Evolutionary conservation across 225 moss, liverwort and hornwort species (phyloP), one percentile per base, ranked within the genome.

Genomic region (Pseudisothecium myosuroides): DNA sequence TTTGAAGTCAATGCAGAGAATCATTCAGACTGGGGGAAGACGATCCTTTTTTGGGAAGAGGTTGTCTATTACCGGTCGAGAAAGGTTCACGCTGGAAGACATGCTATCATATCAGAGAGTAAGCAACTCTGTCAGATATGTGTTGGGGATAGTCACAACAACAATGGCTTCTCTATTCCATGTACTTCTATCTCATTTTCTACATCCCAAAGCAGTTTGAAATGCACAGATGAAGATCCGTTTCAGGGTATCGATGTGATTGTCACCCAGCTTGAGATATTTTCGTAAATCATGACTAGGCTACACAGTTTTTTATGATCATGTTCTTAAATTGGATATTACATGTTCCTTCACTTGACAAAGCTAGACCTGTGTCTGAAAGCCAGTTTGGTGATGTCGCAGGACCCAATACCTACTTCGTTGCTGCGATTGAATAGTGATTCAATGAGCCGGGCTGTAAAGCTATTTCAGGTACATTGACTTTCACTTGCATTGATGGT

Each of bases 51-150:
- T 98, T 87, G 96, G 96, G 41, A 98, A 96, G 88, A 96, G 93
- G 62, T 86, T 94, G 80, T 96, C 93, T 65, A 90, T 95, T 28
- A 92, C 96, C 65, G 96, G 96, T 85, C 92, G 94, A 90, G 98
- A 98, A 75, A 96, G 95, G 93, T 96, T 94, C 82, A 96, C 95
- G 71, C 49, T 98, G 88, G 98, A 98, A 94, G 98, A 98, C 89
- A 98, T 98, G 98, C 94, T 98, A 74, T 96, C 94, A 90, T 98
- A 92, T 90, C 98, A 98, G 91, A 91, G 98, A 83, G 97, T 98
- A 94, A 93, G 92, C 76, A 80, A 83, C 90, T 88, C 41, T 80
- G 77, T 79, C 91, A 91, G 91, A 91, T 86, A 91, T 88, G 83
- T 90, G 90, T 91, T 82, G 88, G 91, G 88, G 86, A 76, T 86